These are phyloP conservation scores for Stenocarpella maydis DNA, from an alignment of 2,329 filamentous ascomycete genomes.

Conservation along the genomic window DNA sequence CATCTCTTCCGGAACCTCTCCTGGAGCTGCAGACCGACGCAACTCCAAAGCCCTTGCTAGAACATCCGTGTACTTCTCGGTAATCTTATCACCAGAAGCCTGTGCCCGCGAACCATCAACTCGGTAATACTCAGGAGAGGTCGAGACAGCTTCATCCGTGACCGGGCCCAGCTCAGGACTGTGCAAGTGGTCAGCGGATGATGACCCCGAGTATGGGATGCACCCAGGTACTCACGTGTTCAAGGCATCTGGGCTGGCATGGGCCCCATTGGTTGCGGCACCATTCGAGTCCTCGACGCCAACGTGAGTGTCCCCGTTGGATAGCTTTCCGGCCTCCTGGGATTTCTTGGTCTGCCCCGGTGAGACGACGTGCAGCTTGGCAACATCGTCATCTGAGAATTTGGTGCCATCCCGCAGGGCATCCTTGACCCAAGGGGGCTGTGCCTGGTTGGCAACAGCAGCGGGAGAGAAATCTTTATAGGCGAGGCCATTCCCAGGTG, in stretches of 20 bases:
- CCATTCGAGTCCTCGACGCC: conserved; percentile 10
- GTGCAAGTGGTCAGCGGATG: conserved; percentile 24
- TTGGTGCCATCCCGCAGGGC: conserved; percentile 44
- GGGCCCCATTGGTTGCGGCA: conserved; percentile 30
- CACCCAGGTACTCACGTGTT: conserved; percentile 28
- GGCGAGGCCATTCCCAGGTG: conserved; percentile 46
- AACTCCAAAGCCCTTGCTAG: conserved; percentile 50
- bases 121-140: conserved; percentile 28
- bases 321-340: conserved; percentile 8
- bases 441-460: not conserved
- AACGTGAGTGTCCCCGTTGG: conserved; percentile 27
- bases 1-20: conserved; percentile 63
- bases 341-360: conserved; percentile 20
- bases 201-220: not conserved
- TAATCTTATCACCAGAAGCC: conserved; percentile 34
- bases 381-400: conserved; percentile 43
- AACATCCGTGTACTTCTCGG: conserved; percentile 46
- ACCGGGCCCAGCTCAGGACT: conserved; percentile 31
- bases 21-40: conserved; percentile 44
- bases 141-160: conserved; percentile 17
- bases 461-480: conserved; percentile 7
- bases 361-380: conserved; percentile 42
- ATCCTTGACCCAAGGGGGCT: conserved; percentile 8
- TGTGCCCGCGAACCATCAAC: conserved; percentile 29
- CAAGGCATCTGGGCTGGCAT: conserved; percentile 8